These are phyloP conservation scores for Polyporus tsugae DNA, from an alignment of 1,284 basidiomycete genomes.

Conservation along the genomic window DNA sequence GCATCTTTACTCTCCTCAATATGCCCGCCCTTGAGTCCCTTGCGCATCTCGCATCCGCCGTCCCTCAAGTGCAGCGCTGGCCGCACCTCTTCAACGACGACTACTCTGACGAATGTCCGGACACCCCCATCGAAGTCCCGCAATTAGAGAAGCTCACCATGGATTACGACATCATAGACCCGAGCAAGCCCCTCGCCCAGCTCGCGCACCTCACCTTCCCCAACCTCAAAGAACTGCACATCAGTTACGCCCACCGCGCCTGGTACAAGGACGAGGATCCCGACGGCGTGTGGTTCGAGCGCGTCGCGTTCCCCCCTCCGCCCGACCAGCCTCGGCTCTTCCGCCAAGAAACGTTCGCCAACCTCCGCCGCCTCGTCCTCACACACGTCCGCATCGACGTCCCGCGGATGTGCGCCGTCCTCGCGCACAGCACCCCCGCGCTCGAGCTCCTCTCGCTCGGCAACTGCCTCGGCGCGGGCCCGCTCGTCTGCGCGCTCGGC, in stretches of 20 bases:
- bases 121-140: background rate
- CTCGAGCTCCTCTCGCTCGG: background rate
- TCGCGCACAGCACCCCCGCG: background rate
- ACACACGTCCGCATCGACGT: background rate
- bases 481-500: slow-evolving; percentile 1
- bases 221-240: background rate
- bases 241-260: slow-evolving; percentile 1
- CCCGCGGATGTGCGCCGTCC: background rate
- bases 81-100: background rate
- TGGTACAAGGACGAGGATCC: background rate
- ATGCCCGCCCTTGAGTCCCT: background rate
- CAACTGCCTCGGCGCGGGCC: background rate
- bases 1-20: background rate
- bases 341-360: background rate
- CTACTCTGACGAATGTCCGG: background rate
- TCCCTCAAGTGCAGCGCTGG: background rate
- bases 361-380: background rate
- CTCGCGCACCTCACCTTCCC: background rate
- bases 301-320: background rate
- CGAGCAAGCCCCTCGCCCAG: background rate
- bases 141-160: background rate
- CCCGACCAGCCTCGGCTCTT: background rate
- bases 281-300: background rate
- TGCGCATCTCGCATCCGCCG: background rate
- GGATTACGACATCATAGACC: slow-evolving; percentile 4